Conservation (phyloP, 805 yeast species). For the Grigorovia yakushimaensis region DNA sequence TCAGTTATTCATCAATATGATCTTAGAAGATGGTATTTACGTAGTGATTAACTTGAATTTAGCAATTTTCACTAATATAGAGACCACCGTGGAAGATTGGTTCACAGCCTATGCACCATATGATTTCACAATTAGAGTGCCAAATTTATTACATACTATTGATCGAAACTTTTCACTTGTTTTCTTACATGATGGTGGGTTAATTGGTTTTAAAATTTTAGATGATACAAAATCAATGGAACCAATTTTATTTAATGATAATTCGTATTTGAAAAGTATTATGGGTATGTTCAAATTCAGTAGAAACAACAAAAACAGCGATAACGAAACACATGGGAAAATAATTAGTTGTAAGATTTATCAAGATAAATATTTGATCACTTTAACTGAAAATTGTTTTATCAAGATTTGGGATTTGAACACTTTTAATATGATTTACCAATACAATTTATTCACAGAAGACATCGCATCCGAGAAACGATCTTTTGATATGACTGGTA, state of each 20-base stretch:
- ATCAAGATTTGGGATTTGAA: slow-evolving; percentile 25
- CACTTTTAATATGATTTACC: slow-evolving; percentile 11
- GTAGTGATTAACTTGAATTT: slow-evolving; percentile 18
- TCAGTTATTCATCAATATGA: slow-evolving; percentile 14
- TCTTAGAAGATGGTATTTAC: slow-evolving; percentile 20
- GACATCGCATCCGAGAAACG: slow-evolving; percentile 10
- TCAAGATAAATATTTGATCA: slow-evolving; percentile 14
- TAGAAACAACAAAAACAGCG: slow-evolving; percentile 5
- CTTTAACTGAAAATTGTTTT: slow-evolving; percentile 20
- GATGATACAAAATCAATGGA: slow-evolving; percentile 23
- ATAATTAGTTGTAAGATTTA: slow-evolving; percentile 17
- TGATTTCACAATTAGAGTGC: slow-evolving; percentile 46
- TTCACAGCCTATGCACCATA: slow-evolving; percentile 60
- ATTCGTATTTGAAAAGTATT: slow-evolving; percentile 34
- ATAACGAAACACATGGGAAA: slow-evolving; percentile 8
- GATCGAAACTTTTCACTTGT: slow-evolving; percentile 40
- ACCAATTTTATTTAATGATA: slow-evolving; percentile 47
- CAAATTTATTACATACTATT: slow-evolving; percentile 43
- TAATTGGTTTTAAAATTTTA: slow-evolving; percentile 40
- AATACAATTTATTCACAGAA: slow-evolving; percentile 13
- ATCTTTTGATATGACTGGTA: slow-evolving; percentile 21
- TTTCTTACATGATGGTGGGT: slow-evolving; percentile 68
- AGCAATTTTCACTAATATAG: slow-evolving; percentile 12
- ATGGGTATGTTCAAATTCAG: slow-evolving; percentile 19
- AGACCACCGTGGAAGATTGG: slow-evolving; percentile 36